Conservation (phyloP, 495 filamentous ascomycete species). For the Tuber umbilicatum region DNA sequence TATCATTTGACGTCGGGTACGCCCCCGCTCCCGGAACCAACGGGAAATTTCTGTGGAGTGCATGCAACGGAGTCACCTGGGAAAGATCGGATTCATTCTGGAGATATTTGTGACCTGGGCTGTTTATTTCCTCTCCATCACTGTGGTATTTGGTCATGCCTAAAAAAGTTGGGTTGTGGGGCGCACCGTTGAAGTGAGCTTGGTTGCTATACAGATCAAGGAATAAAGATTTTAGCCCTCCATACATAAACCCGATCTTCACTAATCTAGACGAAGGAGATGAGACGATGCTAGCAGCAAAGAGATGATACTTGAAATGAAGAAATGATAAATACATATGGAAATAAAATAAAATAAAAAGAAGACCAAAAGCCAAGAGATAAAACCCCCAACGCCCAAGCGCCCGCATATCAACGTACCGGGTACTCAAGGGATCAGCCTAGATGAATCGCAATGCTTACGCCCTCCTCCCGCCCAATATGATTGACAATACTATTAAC, state of each 20-base stretch:
- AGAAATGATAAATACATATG: not conserved
- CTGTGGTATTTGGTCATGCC: too few relatives aligned
- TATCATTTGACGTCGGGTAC: not conserved
- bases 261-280: not conserved
- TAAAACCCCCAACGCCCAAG: slow-evolving; percentile 13
- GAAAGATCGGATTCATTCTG: not conserved
- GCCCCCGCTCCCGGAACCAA: not conserved
- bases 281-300: not conserved
- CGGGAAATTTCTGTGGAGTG: not conserved
- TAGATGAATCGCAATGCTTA: slow-evolving; percentile 32
- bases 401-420: not conserved
- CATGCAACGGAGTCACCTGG: not conserved
- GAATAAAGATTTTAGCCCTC: not conserved
- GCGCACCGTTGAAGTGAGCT: not conserved
- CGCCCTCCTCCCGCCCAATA: slow-evolving; percentile 30
- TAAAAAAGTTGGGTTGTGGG: not conserved
- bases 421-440: slow-evolving; percentile 6
- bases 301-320: not conserved
- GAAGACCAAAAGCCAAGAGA: not conserved
- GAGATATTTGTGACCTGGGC: not conserved
- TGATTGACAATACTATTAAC: slow-evolving; percentile 36
- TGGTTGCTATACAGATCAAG: not conserved
- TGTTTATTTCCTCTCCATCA: not conserved
- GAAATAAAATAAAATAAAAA: not conserved
- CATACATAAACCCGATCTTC: not conserved